Conservation (phyloP, 306 rosid genomes). For the Quercus suber region DNA sequence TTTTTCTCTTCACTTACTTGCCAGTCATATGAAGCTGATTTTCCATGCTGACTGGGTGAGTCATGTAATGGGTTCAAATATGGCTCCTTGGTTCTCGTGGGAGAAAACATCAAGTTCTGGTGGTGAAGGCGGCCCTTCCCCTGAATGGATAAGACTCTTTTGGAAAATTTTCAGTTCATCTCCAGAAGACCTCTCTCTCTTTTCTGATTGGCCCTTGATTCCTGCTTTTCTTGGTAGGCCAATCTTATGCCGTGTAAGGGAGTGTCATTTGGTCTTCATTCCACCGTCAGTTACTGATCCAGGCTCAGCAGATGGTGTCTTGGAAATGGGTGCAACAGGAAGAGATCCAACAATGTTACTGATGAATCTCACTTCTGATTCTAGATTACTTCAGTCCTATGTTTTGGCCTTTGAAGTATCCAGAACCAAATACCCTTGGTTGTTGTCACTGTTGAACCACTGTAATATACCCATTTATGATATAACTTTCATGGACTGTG, state of each 20-base stretch:
- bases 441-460: constrained; percentile 75
- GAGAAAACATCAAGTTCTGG: constrained; percentile 63
- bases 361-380: constrained; percentile 33
- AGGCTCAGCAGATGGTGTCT: constrained; percentile 25
- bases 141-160: constrained; percentile 85
- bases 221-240: constrained; percentile 98
- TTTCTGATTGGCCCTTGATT: constrained; percentile 93
- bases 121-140: constrained; percentile 80
- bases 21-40: constrained; percentile 70
- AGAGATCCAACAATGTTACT: constrained; percentile 31
- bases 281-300: constrained; percentile 57
- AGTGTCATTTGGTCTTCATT: constrained; percentile 74
- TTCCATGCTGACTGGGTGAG: constrained; percentile 85
- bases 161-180: constrained; percentile 69
- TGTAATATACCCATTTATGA: constrained; percentile 91
- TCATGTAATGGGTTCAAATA: constrained; percentile 73
- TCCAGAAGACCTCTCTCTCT: constrained; percentile 58
- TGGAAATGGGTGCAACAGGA: constrained; percentile 43
- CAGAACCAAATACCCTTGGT: constrained; percentile 72
- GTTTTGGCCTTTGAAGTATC: constrained; percentile 59
- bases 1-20: constrained; percentile 70
- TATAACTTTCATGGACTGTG: constrained; percentile 67
- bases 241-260: constrained; percentile 82
- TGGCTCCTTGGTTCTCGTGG: constrained; percentile 98
- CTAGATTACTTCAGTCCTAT: constrained; percentile 48